A percentile compares a stretch with the other conserved stretches of the same genome.
These are phyloP conservation scores for Climacium dendroides DNA, from an alignment of 225 moss, liverwort and hornwort genomes.

Conservation along the genomic window DNA sequence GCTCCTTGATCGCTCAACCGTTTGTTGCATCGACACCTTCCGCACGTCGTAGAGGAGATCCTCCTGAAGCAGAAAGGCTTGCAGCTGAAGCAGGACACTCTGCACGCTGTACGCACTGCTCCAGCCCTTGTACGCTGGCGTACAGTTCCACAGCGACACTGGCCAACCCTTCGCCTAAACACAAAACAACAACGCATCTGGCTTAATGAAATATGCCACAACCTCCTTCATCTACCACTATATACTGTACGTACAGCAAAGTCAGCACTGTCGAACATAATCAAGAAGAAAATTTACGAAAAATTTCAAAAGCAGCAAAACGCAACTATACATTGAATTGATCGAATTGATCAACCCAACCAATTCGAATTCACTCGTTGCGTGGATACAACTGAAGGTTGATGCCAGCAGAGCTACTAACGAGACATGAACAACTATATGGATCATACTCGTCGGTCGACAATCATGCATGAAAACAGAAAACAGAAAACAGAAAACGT, in stretches of 20 bases:
- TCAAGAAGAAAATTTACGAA: no score
- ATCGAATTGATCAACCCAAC: not conserved
- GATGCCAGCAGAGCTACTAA: not conserved
- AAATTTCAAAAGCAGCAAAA: not conserved
- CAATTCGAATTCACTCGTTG: not conserved
- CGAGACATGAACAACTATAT: not conserved
- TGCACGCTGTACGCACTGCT: not conserved
- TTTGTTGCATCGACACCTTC: not conserved
- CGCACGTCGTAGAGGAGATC: not conserved
- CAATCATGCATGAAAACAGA: not conserved
- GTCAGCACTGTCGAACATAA: no score
- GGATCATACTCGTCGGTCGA: not conserved
- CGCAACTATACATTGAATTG: not conserved
- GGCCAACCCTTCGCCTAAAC: not conserved
- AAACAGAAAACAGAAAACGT: not conserved
- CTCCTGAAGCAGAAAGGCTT: not conserved
- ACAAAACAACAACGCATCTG: not conserved
- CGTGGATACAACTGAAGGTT: not conserved
- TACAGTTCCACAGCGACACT: not conserved
- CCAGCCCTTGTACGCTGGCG: not conserved
- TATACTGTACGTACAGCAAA: no score
- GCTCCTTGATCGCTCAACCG: not conserved
- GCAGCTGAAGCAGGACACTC: not conserved
- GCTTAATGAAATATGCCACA: not conserved
- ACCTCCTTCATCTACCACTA: not conserved